These are phyloP conservation scores for Botrytis hyacinthi DNA, from an alignment of 2,329 filamentous ascomycete species.

Conservation along the genomic window DNA sequence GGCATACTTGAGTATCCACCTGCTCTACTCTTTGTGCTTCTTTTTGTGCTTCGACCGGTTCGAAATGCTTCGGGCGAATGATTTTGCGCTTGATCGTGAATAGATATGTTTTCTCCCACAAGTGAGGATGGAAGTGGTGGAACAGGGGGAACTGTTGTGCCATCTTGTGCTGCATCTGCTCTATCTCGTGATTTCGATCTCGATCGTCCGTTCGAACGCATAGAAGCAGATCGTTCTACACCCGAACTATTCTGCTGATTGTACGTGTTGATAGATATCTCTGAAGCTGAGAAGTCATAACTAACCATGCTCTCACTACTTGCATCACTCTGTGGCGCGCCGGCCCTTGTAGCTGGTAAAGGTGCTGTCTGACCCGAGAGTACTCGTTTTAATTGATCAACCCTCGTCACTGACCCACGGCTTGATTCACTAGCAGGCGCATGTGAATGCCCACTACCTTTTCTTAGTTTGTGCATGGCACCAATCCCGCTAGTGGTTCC, in stretches of 20 bases:
- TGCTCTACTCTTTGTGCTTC: constrained; percentile 26
- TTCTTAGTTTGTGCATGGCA: constrained; percentile 48
- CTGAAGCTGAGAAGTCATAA: constrained; percentile 66
- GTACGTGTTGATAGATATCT: constrained; percentile 56
- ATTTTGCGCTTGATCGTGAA: constrained; percentile 31
- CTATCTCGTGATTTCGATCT: constrained; percentile 38
- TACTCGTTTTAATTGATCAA: constrained; percentile 63
- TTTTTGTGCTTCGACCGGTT: constrained; percentile 24
- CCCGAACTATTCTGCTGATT: constrained; percentile 24
- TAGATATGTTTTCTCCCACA: constrained; percentile 25
- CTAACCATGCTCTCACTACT: constrained; percentile 69
- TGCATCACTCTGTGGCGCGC: constrained; percentile 49
- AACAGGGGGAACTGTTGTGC: constrained; percentile 35
- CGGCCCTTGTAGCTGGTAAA: constrained; percentile 41
- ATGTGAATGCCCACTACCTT: constrained; percentile 54
- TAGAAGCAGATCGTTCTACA: constrained; percentile 33
- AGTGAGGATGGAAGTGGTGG: constrained; percentile 36
- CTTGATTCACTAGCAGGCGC: constrained; percentile 43
- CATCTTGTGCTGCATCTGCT: constrained; percentile 27
- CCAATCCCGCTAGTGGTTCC: constrained; percentile 38
- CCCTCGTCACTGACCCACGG: constrained; percentile 54
- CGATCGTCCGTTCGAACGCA: constrained; percentile 31
- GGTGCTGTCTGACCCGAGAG: constrained; percentile 50
- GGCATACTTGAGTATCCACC: constrained; percentile 26
- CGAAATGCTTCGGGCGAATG: constrained; percentile 28